These are phyloP conservation scores for Astragalus membranaceus DNA, from an alignment of 306 rosid species.

Conservation along the genomic window DNA sequence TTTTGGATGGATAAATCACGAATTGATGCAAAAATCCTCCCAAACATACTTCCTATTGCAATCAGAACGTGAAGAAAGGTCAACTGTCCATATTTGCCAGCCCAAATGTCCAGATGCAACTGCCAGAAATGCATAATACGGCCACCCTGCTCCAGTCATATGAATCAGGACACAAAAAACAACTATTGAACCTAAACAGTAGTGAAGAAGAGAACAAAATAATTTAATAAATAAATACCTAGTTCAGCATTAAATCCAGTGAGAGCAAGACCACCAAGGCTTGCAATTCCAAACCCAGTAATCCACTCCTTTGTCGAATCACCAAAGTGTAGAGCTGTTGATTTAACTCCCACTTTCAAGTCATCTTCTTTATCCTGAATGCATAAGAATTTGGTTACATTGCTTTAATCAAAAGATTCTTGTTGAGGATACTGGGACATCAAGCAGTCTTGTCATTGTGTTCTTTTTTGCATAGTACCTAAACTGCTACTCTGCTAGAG, in stretches of 20 bases:
- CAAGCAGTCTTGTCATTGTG: constrained; percentile 3
- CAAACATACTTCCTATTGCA: constrained; percentile 73
- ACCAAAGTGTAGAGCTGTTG: constrained; percentile 92
- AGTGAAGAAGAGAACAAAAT: not conserved
- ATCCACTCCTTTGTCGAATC: constrained; percentile 80
- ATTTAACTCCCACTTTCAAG: constrained; percentile 84
- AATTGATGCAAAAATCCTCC: not conserved
- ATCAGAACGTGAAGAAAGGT: constrained; percentile 68
- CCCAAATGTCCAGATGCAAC: constrained; percentile 78
- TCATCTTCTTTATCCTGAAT: constrained; percentile 90
- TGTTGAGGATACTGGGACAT: not conserved
- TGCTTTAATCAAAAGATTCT: constrained; percentile 9
- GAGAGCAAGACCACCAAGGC: constrained; percentile 67
- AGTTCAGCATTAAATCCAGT: constrained; percentile 75
- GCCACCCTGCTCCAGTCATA: constrained; percentile 61
- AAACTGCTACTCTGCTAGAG: not conserved
- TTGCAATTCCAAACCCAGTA: constrained; percentile 65
- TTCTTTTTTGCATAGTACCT: not conserved
- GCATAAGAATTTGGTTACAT: constrained; percentile 11
- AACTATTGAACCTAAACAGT: not conserved
- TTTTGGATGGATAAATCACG: constrained; percentile 8
- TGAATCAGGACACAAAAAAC: constrained; percentile 4
- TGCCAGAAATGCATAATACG: constrained; percentile 68
- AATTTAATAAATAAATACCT: constrained; percentile 33
- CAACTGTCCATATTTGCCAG: constrained; percentile 79